Base-by-base conservation (phyloP, 2,329 filamentous ascomycete genomes). In the Diaporthe capsici region DNA sequence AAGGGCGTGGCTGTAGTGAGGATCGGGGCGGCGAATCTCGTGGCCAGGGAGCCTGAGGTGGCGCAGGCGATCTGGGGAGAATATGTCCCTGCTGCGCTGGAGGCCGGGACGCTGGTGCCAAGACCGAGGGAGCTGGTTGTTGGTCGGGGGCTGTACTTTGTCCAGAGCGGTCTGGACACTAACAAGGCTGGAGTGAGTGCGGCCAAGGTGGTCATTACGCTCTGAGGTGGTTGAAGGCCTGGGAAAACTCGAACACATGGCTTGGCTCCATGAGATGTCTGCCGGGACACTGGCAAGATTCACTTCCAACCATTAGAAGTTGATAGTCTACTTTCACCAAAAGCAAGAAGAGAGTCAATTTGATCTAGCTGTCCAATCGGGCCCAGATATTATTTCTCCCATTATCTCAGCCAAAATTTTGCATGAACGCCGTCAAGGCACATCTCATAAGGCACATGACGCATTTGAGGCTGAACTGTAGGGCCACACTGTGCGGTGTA, bases 121-220 rank as follows among this genome's bases (percentile, higher is more conserved):
- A 73, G 75, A 39, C 83, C 82, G 6, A 77, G 78, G 58, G 77
- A 82, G 1, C 57, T 73, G 4, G 77, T 84, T 2, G 79, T 79
- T 5, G 82, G 82, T 1, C 72, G 76, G 17, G 82, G 82, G 1
- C 60, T 84, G 10, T 80, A 82, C 37, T 68, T 76, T n/a, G 74
- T 84, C 3, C 82, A 83, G 74, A 72, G 72, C 6, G 82, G 80
- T 1, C 60, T 83, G 15, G 81, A 84, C 63, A 78, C 77, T 60
- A 81, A 78, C 2, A 80, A 79, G 42, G 79, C 79, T 15, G 81
- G 81, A 6, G 81, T 86, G 4, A 85, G 84, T 72, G 84, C 81
- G 5, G 80, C 82, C 51, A 86, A 86, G 77, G 71, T 86, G 42
- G 83, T 86, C 5, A 80, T 86, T 60, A 57, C 73, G 10, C 34